Percentiles rank a stretch among this genome's conserved stretches.
These are phyloP conservation scores for Paracoccidioides lutzii DNA, from an alignment of 2,329 filamentous ascomycete genomes.

Conservation along the genomic window DNA sequence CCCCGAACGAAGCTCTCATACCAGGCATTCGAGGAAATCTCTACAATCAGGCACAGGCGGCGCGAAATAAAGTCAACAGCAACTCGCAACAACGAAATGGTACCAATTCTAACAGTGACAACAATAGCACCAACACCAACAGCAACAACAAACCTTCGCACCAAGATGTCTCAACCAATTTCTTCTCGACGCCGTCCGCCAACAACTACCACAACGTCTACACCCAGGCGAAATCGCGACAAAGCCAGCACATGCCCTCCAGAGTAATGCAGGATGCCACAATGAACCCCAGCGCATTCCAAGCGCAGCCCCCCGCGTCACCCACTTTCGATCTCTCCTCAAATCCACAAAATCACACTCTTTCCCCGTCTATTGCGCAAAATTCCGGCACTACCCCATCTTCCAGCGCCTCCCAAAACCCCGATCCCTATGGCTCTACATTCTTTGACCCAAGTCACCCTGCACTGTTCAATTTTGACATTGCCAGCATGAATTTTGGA, in stretches of 20 bases:
- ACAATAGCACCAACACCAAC: constrained; percentile 13
- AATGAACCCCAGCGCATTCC: constrained; percentile 41
- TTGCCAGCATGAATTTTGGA: constrained; percentile 86
- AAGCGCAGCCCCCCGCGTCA: constrained; percentile 60
- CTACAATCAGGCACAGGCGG: constrained; percentile 34
- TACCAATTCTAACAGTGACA: constrained; percentile 13
- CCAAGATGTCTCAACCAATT: constrained; percentile 27
- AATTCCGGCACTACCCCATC: constrained; percentile 36
- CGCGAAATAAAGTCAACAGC: constrained; percentile 23
- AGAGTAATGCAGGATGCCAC: constrained; percentile 34
- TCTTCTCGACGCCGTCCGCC: constrained; percentile 30
- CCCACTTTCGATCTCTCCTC: constrained; percentile 52
- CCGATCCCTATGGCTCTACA: constrained; percentile 35
- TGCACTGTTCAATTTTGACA: constrained; percentile 87
- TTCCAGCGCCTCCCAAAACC: constrained; percentile 30
- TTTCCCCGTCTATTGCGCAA: constrained; percentile 33
- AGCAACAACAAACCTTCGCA: constrained; percentile 24
- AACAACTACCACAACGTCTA: constrained; percentile 26
- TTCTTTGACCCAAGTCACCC: constrained; percentile 88
- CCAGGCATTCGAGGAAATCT: constrained; percentile 67
- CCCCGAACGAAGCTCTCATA: constrained; percentile 74
- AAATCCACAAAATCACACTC: constrained; percentile 22
- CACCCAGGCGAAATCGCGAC: constrained; percentile 25
- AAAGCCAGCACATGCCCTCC: constrained; percentile 26
- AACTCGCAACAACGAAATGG: constrained; percentile 13